Conservation (phyloP, 1,284 basidiomycete genomes). For the Ceratobasidium sp. region DNA sequence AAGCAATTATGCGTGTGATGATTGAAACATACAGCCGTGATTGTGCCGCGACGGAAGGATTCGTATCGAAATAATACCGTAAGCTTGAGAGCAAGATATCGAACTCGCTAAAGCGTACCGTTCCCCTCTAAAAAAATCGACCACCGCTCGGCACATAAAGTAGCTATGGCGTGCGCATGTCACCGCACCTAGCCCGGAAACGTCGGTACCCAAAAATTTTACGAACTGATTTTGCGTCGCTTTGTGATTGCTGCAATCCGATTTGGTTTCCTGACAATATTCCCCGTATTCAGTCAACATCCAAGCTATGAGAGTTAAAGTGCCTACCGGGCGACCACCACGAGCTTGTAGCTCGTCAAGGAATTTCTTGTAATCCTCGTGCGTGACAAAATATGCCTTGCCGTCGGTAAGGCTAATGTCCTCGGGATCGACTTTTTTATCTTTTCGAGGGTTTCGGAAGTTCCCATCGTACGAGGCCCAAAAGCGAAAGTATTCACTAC, state of each 20-base stretch:
- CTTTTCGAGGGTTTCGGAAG: neutral
- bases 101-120: neutral
- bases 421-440: neutral
- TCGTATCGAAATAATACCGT: neutral
- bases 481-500: neutral
- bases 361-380: too few relatives aligned
- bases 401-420: neutral
- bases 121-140: neutral
- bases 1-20: too few relatives aligned
- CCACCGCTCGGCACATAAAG: too few relatives aligned
- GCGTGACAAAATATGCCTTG: neutral
- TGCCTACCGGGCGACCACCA: too few relatives aligned
- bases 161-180: neutral
- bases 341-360: too few relatives aligned
- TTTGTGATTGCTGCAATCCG: constrained; percentile 6
- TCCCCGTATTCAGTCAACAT: too few relatives aligned
- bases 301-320: too few relatives aligned
- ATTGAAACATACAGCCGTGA: neutral
- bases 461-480: constrained; percentile 26
- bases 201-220: neutral
- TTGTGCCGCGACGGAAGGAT: too few relatives aligned
- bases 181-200: neutral
- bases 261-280: neutral
- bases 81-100: neutral
- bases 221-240: neutral